phyloP scores from a whole-genome alignment of 768 basidiomycete species.

The Atractiella rhizophila region DNA sequence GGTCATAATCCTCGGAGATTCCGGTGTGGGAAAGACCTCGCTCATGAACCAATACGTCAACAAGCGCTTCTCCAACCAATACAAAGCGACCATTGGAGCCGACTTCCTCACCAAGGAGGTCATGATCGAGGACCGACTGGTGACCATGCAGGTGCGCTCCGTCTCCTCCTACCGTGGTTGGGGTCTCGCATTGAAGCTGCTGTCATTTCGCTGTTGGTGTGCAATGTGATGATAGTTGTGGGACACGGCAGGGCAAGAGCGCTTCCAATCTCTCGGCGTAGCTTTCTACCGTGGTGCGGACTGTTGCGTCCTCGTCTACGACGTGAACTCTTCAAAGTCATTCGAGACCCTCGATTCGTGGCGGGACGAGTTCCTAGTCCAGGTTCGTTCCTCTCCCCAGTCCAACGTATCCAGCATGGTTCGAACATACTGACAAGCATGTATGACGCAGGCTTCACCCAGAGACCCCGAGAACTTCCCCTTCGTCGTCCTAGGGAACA shows the following conservation, averaged over 20 bases:
- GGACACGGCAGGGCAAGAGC: conserved; percentile 98
- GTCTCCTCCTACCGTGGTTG: too few relatives aligned
- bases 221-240: conserved; percentile 42
- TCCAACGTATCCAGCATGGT: background rate
- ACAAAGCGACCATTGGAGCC: conserved; percentile 95
- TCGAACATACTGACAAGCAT: background rate
- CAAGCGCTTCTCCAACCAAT: conserved; percentile 97
- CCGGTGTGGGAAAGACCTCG: conserved; percentile 48
- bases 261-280: conserved; percentile 95
- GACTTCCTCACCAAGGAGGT: conserved; percentile 97
- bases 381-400: conserved; percentile 17
- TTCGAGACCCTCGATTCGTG: conserved; percentile 97
- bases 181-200: background rate
- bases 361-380: conserved; percentile 95
- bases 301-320: conserved; percentile 95
- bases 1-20: conserved; percentile 96
- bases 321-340: conserved; percentile 93
- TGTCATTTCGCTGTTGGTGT: background rate
- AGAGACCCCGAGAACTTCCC: conserved; percentile 99
- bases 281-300: conserved; percentile 98
- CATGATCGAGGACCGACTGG: conserved; percentile 89
- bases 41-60: conserved; percentile 99
- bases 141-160: conserved; percentile 86
- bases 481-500: conserved; percentile 97
- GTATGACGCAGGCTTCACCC: conserved; percentile 53